Evolutionary conservation across 75 land plant species (phyloP), one percentile per base, ranked within the genome.

Genomic region (Sequoia sempervirens): DNA sequence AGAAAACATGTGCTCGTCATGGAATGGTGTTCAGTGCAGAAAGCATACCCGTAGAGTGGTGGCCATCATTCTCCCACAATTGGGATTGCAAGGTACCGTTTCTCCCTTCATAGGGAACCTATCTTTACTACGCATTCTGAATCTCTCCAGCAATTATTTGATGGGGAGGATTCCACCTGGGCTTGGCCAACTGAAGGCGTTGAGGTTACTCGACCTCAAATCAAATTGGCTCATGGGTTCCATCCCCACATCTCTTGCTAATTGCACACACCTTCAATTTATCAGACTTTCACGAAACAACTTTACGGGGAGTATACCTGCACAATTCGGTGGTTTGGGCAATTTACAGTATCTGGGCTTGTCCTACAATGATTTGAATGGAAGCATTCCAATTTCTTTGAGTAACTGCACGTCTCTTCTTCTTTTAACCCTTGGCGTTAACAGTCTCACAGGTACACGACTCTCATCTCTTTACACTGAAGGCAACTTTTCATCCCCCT

Each of bases 391-490:
- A 37, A 38, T 15, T 20, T 75, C 78, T 5, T 17, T 75, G 43
- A 40, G 78, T 45, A 75, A 75, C 43, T 38, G 78, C 78, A 75
- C 78, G 0, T 4, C 78, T 75, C 45, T 75, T 1, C 5, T 75
- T 40, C 9, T 1, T 18, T 94, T 96, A 11, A 54, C 86, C 41
- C 94, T 38, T 40, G 78, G 78, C 18, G 11, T 20, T 9, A 75
- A 75, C 43, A 40, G 1, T 75, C 43, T 75, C 43, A 40, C 45
- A 6, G 45, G 45, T 43, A 3, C 45, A 43, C n/a, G n/a, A n/a
- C n/a, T n/a, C n/a, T n/a, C n/a, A n/a, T n/a, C n/a, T n/a, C n/a
- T n/a, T n/a, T n/a, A n/a, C n/a, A n/a, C n/a, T n/a, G n/a, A n/a
- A n/a, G n/a, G n/a, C n/a, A n/a, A n/a, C n/a, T n/a, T n/a, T n/a